A percentile compares a stretch with the other conserved stretches of the same genome.
These are phyloP conservation scores for Epithele typhae DNA, from an alignment of 768 basidiomycete species.

Conservation along the genomic window DNA sequence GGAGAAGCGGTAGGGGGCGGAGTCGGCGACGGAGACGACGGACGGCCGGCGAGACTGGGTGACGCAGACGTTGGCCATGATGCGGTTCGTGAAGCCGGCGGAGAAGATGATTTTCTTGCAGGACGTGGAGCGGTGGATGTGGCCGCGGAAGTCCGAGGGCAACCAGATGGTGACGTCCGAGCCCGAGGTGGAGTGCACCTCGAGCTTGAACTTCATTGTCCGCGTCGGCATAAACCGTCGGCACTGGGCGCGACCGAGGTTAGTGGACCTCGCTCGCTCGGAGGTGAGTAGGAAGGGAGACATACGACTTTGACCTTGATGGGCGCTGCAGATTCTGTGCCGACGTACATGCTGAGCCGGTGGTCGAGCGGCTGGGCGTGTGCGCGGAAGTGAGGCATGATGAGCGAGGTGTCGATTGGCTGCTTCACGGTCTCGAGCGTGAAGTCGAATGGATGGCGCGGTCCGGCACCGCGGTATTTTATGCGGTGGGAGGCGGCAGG, in stretches of 20 bases:
- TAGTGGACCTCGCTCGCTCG: not conserved
- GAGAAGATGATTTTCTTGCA: conserved; percentile 49
- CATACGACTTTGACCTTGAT: conserved; percentile 73
- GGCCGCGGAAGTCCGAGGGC: conserved; percentile 75
- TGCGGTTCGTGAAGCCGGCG: conserved; percentile 68
- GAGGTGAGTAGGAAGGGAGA: conserved; percentile 17
- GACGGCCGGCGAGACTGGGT: conserved; percentile 25
- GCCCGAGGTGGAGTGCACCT: conserved; percentile 49
- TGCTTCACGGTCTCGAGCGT: conserved; percentile 47
- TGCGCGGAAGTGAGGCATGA: conserved; percentile 76
- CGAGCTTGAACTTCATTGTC: conserved; percentile 41
- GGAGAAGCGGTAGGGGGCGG: conserved; percentile 14
- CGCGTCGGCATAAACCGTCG: conserved; percentile 28
- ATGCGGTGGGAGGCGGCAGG: conserved; percentile 55
- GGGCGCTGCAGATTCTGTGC: conserved; percentile 40
- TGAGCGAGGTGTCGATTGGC: conserved; percentile 61
- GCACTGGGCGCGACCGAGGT: conserved; percentile 17
- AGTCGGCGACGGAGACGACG: conserved; percentile 19
- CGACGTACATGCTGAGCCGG: conserved; percentile 67
- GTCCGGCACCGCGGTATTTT: conserved; percentile 53
- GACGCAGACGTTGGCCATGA: conserved; percentile 35
- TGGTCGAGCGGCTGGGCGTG: conserved; percentile 67
- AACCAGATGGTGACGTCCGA: conserved; percentile 75
- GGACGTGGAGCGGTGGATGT: conserved; percentile 42
- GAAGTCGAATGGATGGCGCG: conserved; percentile 54